These are phyloP conservation scores for Dipsacomyces acuminosporus DNA, from an alignment of 371 early-diverging fungal genomes.

Conservation along the genomic window DNA sequence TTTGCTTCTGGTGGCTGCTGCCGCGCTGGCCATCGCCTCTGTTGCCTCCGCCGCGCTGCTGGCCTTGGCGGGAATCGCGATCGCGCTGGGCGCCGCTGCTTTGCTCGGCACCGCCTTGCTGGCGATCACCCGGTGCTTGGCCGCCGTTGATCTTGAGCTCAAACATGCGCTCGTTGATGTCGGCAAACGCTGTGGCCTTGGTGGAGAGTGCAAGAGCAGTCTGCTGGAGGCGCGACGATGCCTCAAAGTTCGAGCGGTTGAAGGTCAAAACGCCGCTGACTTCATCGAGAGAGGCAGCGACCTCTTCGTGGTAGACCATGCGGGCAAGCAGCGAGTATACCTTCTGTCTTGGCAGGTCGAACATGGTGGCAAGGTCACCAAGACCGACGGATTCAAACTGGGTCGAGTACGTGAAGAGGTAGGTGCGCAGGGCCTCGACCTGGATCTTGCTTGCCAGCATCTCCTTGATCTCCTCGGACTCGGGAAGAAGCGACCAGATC, in stretches of 20 bases:
- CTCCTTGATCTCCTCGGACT: slow-evolving; percentile 67
- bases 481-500: slow-evolving; percentile 93
- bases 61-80: neutral
- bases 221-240: slow-evolving; percentile 73
- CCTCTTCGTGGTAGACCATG: slow-evolving; percentile 91
- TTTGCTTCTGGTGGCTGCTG: slow-evolving; percentile 16
- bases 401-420: slow-evolving; percentile 84
- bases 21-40: slow-evolving; percentile 2
- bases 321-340: slow-evolving; percentile 78
- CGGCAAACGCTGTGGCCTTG: slow-evolving; percentile 82
- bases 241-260: slow-evolving; percentile 67
- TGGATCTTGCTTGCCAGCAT: slow-evolving; percentile 88
- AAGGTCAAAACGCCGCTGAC: slow-evolving; percentile 72
- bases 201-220: slow-evolving; percentile 82
- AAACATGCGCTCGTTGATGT: slow-evolving; percentile 84
- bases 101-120: slow-evolving; percentile 28
- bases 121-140: slow-evolving; percentile 38
- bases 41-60: slow-evolving; percentile 2
- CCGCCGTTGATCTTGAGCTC: slow-evolving; percentile 58
- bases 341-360: slow-evolving; percentile 63
- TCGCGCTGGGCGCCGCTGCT: slow-evolving; percentile 5
- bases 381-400: slow-evolving; percentile 85
- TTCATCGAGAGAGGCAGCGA: slow-evolving; percentile 78
- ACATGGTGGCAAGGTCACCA: slow-evolving; percentile 77
- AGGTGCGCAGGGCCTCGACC: slow-evolving; percentile 93